Evolutionary conservation across 2,329 filamentous ascomycete species (phyloP), one percentile per base, ranked within the genome.

Genomic region (Hypomyces rosellus): DNA sequence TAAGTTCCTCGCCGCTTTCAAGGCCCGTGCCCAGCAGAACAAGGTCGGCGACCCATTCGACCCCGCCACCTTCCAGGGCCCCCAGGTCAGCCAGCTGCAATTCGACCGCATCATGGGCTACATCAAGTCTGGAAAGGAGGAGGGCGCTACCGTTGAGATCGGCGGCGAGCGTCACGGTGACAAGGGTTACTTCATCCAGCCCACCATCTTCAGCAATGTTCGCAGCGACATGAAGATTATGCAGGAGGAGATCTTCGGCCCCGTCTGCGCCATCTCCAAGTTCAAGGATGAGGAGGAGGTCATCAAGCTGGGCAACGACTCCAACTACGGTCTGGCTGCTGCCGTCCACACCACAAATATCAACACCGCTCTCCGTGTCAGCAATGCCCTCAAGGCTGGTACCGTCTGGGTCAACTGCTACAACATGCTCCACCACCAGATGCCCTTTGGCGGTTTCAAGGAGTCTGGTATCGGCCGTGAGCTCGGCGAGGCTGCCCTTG

Each of bases 191-290:
- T 95, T 92, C 77, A 92, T 95, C 70, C 76, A 92, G 77, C 89
- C 89, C 38, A 95, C 89, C 64, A 89, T 95, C 74, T 95, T 95
- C 78, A 84, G 81, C 69, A 84, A 89, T 64, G 89, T 93, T 59
- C 81, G 75, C 45, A 72, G 83, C 59, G 81, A 92, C 69, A 95
- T 93, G 88, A 91, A 88, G 81, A 93, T 95, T 64, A 84, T 90
- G 74, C 81, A 89, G 70, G 88, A 95, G 74, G 89, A 95, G 75
- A 93, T 95, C 68, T 95, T 95, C 67, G 89, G 89, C 57, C 89
- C 89, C 52, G 89, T 95, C 57, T 88, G 84, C 74, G 80, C 86
- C 62, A 85, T 95, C 60, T 79, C 85, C 74, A 95, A 92, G 76
- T 95, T 95, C 80, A 86, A 85, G 75, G 82, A 78, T 59, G 85